Conservation (phyloP, 306 rosid species). For the Inga oerstediana region DNA sequence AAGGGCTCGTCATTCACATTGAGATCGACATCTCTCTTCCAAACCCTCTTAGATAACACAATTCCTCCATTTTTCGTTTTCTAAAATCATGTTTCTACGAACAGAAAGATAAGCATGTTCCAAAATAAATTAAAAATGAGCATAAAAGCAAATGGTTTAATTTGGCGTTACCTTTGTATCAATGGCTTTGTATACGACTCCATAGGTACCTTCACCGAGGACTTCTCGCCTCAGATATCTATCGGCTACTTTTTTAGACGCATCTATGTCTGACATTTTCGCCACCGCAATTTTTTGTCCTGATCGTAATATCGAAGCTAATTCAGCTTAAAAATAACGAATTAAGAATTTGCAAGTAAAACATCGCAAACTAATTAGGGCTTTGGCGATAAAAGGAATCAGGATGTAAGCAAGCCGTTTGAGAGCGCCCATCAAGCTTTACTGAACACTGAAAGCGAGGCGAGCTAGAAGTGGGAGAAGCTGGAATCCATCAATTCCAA, state of each 20-base stretch:
- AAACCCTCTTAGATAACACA: conserved; percentile 1
- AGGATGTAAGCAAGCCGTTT: neutral
- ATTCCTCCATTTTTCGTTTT: neutral
- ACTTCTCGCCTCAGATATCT: conserved; percentile 94
- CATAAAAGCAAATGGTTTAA: neutral
- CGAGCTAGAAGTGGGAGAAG: neutral
- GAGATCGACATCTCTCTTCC: conserved; percentile 23
- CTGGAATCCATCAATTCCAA: neutral
- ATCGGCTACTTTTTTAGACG: conserved; percentile 87
- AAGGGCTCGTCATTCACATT: neutral
- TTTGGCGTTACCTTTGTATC: conserved; percentile 72
- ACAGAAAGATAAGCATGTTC: conserved; percentile 6
- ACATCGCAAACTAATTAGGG: conserved; percentile 49
- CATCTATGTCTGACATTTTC: conserved; percentile 63
- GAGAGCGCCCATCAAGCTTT: neutral
- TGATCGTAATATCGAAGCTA: neutral
- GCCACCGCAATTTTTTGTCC: neutral
- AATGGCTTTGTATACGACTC: conserved; percentile 95
- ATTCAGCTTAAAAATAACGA: conserved; percentile 23
- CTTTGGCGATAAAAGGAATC: conserved; percentile 11
- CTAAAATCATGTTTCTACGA: neutral
- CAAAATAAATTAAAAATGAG: neutral
- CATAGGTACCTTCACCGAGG: conserved; percentile 99
- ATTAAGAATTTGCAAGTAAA: conserved; percentile 24
- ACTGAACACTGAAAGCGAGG: neutral